Evolutionary conservation across 257 asterid species (phyloP).

Genomic region (Nicotiana paniculata): DNA sequence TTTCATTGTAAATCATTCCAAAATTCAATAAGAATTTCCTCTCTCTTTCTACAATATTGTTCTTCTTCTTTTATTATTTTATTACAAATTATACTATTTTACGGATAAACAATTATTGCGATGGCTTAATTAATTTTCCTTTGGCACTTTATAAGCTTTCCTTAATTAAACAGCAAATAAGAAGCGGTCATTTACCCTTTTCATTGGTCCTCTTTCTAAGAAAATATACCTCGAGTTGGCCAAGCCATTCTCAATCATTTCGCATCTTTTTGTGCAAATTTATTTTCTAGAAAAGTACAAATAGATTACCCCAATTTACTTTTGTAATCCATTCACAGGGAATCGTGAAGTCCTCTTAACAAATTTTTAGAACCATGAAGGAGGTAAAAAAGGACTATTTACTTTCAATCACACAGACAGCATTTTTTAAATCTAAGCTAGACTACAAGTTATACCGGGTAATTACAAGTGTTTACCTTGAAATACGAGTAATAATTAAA

Average conservation of each 20-base stretch:
- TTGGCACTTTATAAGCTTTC: not conserved
- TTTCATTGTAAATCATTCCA: too few species aligned
- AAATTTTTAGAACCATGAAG: not conserved
- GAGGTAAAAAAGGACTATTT: too few species aligned
- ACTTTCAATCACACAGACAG: not conserved
- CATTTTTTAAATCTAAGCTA: not conserved
- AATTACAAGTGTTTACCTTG: not conserved
- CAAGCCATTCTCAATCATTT: not conserved
- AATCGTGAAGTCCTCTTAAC: not conserved
- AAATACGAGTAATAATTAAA: too few species aligned
- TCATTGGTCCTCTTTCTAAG: not conserved
- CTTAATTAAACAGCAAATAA: not conserved
- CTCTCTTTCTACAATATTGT: too few species aligned
- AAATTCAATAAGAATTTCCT: too few species aligned
- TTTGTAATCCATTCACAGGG: not conserved
- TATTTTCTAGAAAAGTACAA: not conserved
- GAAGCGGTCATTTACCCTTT: not conserved
- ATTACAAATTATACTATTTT: too few species aligned
- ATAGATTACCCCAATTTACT: not conserved
- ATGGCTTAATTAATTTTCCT: not conserved
- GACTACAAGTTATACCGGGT: not conserved
- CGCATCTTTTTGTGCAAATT: not conserved
- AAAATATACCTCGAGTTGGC: not conserved
- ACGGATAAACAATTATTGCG: not conserved
- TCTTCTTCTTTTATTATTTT: too few species aligned